These are phyloP conservation scores for Mycena pura DNA, from an alignment of 768 basidiomycete species.

Conservation along the genomic window DNA sequence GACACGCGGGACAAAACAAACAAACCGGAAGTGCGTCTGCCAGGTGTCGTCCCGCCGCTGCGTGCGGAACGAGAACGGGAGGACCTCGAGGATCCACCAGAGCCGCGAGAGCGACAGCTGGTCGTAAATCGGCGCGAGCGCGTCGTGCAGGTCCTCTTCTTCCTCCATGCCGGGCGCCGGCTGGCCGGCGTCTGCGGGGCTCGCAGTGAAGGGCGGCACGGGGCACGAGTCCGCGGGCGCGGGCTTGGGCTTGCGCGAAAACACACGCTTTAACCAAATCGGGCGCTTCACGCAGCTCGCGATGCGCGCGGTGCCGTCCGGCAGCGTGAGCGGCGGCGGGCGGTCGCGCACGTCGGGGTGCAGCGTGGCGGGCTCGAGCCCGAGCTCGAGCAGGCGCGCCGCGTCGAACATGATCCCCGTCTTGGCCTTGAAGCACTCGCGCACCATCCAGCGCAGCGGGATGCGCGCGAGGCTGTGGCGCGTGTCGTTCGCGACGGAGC, in stretches of 20 bases:
- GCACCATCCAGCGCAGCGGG: slow-evolving; percentile 73
- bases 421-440: slow-evolving; percentile 67
- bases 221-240: background rate
- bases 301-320: slow-evolving; percentile 21
- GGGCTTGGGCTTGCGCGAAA: background rate
- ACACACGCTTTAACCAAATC: slow-evolving; percentile 4
- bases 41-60: slow-evolving; percentile 46
- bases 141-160: slow-evolving; percentile 68
- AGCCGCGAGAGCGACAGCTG: slow-evolving; percentile 50
- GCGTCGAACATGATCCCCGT: slow-evolving; percentile 68
- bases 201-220: too few species aligned
- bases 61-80: slow-evolving; percentile 51
- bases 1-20: slow-evolving; percentile 1
- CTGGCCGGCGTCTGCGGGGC: too few species aligned
- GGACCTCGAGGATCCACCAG: slow-evolving; percentile 77
- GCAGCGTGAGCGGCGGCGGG: slow-evolving; percentile 44
- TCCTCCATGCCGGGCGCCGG: slow-evolving; percentile 51
- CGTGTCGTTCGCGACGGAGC: slow-evolving; percentile 55
- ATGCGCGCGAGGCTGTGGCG: slow-evolving; percentile 58
- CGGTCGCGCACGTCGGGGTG: slow-evolving; percentile 48
- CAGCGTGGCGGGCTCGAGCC: slow-evolving; percentile 56
- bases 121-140: slow-evolving; percentile 63
- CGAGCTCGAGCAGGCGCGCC: slow-evolving; percentile 51
- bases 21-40: slow-evolving; percentile 43
- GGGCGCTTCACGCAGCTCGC: background rate